Evolutionary conservation across 176 grass and related monocot genomes (phyloP).

Genomic region (Musa beccarii): DNA sequence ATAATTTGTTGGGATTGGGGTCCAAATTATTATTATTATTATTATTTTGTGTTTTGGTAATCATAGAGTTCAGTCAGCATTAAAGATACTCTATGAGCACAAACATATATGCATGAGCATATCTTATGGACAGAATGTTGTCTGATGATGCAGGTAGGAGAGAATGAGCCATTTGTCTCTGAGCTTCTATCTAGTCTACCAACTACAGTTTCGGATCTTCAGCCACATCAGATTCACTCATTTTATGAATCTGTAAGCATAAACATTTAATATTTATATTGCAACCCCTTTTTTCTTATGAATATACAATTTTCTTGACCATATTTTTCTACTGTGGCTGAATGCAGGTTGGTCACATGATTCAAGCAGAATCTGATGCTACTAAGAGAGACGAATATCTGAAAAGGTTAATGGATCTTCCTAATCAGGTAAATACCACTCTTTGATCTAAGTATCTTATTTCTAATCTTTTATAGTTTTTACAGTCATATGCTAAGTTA

Average conservation of each 20-base stretch:
- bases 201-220: slow-evolving; percentile 83
- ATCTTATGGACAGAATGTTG: neutral
- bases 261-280: neutral
- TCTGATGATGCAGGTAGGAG: slow-evolving; percentile 61
- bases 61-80: too few species aligned
- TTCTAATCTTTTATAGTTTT: too few species aligned
- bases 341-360: slow-evolving; percentile 88
- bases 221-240: slow-evolving; percentile 96
- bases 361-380: slow-evolving; percentile 94
- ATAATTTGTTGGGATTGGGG: too few species aligned
- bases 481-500: too few species aligned
- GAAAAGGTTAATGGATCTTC: slow-evolving; percentile 97
- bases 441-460: neutral
- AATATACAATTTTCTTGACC: too few species aligned
- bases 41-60: too few species aligned
- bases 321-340: neutral
- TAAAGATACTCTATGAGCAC: too few species aligned
- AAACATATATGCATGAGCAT: too few species aligned
- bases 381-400: slow-evolving; percentile 95
- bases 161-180: slow-evolving; percentile 97
- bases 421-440: slow-evolving; percentile 58
- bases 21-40: too few species aligned
- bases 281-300: too few species aligned
- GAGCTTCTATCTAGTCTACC: slow-evolving; percentile 67
- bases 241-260: slow-evolving; percentile 92